Base-by-base conservation (phyloP, 768 basidiomycete species). In the Trichaptum fuscoviolaceum region DNA sequence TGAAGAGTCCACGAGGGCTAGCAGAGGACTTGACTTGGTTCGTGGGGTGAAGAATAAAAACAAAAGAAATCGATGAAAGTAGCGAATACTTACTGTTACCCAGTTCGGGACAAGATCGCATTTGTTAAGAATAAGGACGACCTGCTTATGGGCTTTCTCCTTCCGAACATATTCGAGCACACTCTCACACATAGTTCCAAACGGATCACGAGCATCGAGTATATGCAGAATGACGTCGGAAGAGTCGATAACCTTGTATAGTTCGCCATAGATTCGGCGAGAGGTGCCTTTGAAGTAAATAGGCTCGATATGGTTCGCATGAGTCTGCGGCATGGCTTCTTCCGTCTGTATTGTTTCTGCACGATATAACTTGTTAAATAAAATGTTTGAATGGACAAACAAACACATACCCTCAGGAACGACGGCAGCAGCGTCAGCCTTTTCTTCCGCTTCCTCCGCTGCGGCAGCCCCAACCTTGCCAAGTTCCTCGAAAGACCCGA, bases 241-340 rank as follows among this genome's bases (percentile, higher is more conserved):
- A 1, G 96, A 99, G 76, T 99, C 97, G 73, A 99, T 95, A 70
- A 99, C 96, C 77, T 99, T 99, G 85, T 99, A 99, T 7, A 99
- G 81, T 76, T 99, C 96, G 67, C 95, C 96, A 78, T 97, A 99
- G 68, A 99, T 99, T 24, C 96, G 89, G 36, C 91, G 84, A 12
- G 95, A 96, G 1, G 96, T 98, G 42, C 96, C 96, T 77, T 99
- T 99, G 63, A 90, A 86, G 73, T 95, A 97, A 66, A 96, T 94
- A 10, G 95, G 94, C 71, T 96, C 95, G 71, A 89, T 88, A 71
- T 85, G 84, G 72, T 93, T 90, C 0, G 91, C 90, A 69, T 93
- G 89, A 0, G 88, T 90, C 64, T 82, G 82, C 64, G 82, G 80
- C 66, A 85, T 85, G 1, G 79, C 78, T 10, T 84, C 73, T 0